Percentiles rank a stretch among this genome's conserved stretches.
phyloP scores from a whole-genome alignment of 352 stramenopile species.

The Pythium pyrilobum region DNA sequence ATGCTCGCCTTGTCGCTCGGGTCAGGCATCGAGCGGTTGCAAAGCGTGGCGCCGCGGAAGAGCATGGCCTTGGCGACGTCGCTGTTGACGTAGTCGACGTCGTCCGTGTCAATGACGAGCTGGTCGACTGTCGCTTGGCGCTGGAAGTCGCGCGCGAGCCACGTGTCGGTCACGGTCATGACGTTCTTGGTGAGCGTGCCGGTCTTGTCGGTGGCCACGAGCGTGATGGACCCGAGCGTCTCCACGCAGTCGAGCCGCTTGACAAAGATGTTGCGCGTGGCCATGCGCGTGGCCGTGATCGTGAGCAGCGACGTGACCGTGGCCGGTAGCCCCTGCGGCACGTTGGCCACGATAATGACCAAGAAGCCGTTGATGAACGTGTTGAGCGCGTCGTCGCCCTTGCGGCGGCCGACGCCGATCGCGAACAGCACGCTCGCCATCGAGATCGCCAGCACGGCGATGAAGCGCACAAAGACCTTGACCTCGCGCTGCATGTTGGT shows the following conservation, averaged over 20 bases:
- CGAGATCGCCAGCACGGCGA: slow-evolving; percentile 26
- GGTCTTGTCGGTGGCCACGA: slow-evolving; percentile 93
- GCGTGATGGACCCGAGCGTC: slow-evolving; percentile 81
- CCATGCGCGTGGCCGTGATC: slow-evolving; percentile 76
- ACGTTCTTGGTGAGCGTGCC: slow-evolving; percentile 86
- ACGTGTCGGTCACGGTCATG: slow-evolving; percentile 50
- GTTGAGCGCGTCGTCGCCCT: slow-evolving; percentile 27
- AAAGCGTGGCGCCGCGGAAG: slow-evolving; percentile 30
- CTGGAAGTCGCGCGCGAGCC: slow-evolving; percentile 26
- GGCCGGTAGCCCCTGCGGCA: slow-evolving; percentile 89
- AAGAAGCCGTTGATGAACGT: slow-evolving; percentile 47
- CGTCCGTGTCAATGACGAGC: slow-evolving; percentile 33
- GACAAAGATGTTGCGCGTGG: slow-evolving; percentile 85
- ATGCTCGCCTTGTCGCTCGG: not conserved
- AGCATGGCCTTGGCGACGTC: slow-evolving; percentile 25
- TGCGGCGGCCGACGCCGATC: slow-evolving; percentile 27
- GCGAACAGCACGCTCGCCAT: slow-evolving; percentile 30
- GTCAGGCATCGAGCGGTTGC: slow-evolving; percentile 36
- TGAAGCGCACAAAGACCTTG: slow-evolving; percentile 41
- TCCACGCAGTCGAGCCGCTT: slow-evolving; percentile 86
- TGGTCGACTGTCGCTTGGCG: slow-evolving; percentile 23
- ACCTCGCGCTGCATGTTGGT: slow-evolving; percentile 46
- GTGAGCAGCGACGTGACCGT: slow-evolving; percentile 87
- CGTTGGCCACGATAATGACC: slow-evolving; percentile 50
- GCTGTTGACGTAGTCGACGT: slow-evolving; percentile 27